Evolutionary conservation across 1,284 basidiomycete species (phyloP).

Genomic region (Stygiomarasmius scandens): DNA sequence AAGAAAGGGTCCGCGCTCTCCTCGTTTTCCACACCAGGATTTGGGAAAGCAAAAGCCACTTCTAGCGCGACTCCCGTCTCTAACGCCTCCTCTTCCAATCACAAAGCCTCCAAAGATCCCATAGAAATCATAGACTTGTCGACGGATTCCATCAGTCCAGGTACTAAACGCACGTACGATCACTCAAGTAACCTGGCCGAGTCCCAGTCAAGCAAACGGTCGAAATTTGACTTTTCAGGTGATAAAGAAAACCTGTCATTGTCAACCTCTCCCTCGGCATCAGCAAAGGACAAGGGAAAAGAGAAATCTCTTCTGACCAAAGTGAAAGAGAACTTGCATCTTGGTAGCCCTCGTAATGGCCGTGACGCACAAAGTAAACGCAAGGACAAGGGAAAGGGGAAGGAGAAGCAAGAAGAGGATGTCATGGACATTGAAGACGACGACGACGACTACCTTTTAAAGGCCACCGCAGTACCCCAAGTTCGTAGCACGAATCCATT

Average conservation of each 20-base stretch:
- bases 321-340: constrained; percentile 17
- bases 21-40: constrained; percentile 47
- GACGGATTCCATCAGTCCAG: constrained; percentile 37
- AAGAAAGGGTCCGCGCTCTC: constrained; percentile 30
- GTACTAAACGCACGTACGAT: constrained; percentile 49
- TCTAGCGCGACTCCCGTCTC: constrained; percentile 10
- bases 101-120: not conserved
- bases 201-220: constrained; percentile 41
- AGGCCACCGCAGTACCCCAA: not conserved
- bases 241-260: constrained; percentile 42
- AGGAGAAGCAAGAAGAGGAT: not conserved
- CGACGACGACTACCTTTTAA: not conserved
- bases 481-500: constrained; percentile 14
- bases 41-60: constrained; percentile 28
- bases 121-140: constrained; percentile 40
- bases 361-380: not conserved
- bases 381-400: not conserved
- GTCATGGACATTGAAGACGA: not conserved
- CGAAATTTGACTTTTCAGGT: constrained; percentile 32
- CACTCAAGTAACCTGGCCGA: constrained; percentile 31
- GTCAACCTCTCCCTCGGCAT: not conserved
- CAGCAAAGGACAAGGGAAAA: constrained; percentile 24
- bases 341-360: not conserved
- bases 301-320: constrained; percentile 18
- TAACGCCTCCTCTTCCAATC: constrained; percentile 1